Base-by-base conservation (phyloP, 257 asterid species). In the Scutellaria galericulata region DNA sequence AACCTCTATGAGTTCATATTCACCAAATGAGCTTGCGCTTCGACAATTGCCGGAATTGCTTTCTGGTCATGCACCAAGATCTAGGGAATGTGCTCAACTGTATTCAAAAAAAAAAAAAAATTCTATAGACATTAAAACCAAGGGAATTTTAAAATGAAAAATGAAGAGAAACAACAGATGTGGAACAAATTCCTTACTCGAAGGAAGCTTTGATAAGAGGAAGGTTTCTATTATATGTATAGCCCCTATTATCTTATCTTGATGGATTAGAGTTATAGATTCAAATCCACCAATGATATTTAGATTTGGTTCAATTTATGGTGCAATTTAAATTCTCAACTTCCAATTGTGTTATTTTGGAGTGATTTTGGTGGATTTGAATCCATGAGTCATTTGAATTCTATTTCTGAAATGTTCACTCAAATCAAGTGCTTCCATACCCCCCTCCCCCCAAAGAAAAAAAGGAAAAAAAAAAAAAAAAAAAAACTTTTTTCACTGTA, bases 1-100 rank as follows among this genome's bases (percentile, higher is more conserved):
- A 55, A 65, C 60, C 72, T 63, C 41, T 20, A 67, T 59, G 59
- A 54, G 66, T 27, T 13, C 40, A 66, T 18, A 12, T 27, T 88
- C 79, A 86, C 97, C 97, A 93, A 67, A 81, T 61, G 54, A 83
- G 80, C 73, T 78, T 86, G 78, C 85, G 86, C 75, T 83, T 89
- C 66, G 88, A 83, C 83, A 72, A 78, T 4, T 64, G 87, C 72
- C 85, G 86, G 73, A 79, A 91, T 65, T 91, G 92, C 87, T 80
- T 89, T 83, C 72, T 87, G 12, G 93, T 87, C 79, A 84, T 76
- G 75, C 96, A 88, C 96, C 99, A 91, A 44, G 93, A 83, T 78
- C 67, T 61, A 20, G 84, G 92, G 55, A 94, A 94, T 47, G 81
- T 86, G 88, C 97, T 94, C 83, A 91, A 58, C 96, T 94, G 89